Evolutionary conservation across 164 flowering plant genomes (phyloP).

Genomic region (Euptelea pleiosperma): DNA sequence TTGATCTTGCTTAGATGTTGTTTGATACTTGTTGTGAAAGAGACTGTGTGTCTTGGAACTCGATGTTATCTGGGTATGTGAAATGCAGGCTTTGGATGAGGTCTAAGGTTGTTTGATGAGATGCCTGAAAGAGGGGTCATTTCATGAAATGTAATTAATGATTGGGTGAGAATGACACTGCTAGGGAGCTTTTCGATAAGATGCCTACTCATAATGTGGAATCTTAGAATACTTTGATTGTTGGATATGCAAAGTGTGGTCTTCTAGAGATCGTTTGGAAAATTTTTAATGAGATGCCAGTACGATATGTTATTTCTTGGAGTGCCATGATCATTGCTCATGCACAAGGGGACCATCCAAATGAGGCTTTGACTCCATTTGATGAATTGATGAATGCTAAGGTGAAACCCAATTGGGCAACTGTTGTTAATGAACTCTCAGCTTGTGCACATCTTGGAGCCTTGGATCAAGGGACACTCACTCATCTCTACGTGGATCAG

Average conservation of each 20-base stretch:
- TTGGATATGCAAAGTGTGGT: conserved; percentile 29
- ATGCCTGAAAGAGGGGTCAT: conserved; percentile 12
- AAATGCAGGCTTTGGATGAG: conserved; percentile 5
- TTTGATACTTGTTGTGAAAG: conserved; percentile 5
- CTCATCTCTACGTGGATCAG: conserved; percentile 21
- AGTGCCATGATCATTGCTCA: conserved; percentile 27
- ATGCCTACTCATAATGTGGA: conserved; percentile 12
- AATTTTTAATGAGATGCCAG: conserved; percentile 27
- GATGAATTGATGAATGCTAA: conserved; percentile 15
- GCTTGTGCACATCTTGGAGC: conserved; percentile 23
- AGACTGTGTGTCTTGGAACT: conserved; percentile 13
- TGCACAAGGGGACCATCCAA: conserved; percentile 16
- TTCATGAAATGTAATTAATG: conserved; percentile 19
- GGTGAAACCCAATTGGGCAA: conserved; percentile 20
- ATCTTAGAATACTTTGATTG: conserved; percentile 13
- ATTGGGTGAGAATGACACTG: conserved; percentile 5
- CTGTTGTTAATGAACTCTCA: conserved; percentile 21
- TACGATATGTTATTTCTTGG: conserved; percentile 26
- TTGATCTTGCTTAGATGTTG: conserved; percentile 3
- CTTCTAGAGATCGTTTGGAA: conserved; percentile 16
- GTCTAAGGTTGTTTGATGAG: conserved; percentile 8
- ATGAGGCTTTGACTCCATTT: conserved; percentile 19
- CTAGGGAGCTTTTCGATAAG: conserved; percentile 7
- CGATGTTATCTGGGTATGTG: conserved; percentile 12
- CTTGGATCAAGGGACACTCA: conserved; percentile 16